Evolutionary conservation across 306 rosid species (phyloP).

Genomic region (Alnus rubra): DNA sequence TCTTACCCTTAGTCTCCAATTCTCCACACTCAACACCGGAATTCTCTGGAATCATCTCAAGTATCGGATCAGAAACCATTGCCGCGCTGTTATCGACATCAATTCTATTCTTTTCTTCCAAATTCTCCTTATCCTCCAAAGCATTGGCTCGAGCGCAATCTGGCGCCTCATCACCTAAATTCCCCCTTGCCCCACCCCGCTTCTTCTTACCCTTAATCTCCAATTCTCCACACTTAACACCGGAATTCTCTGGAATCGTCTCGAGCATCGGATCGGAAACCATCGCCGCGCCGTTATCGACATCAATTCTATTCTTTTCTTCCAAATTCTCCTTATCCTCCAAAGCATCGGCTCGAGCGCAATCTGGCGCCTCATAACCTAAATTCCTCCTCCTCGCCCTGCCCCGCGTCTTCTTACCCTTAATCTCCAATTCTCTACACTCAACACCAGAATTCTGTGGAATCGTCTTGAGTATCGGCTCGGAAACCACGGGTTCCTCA

Average conservation of each 20-base stretch:
- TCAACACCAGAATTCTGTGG: slow-evolving; percentile 28
- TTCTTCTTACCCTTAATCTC: slow-evolving; percentile 38
- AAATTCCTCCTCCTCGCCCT: slow-evolving; percentile 33
- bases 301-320: not conserved
- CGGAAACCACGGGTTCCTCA: slow-evolving; percentile 8
- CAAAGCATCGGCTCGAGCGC: slow-evolving; percentile 14
- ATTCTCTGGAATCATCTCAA: slow-evolving; percentile 26
- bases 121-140: slow-evolving; percentile 17
- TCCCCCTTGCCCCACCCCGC: slow-evolving; percentile 28
- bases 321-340: slow-evolving; percentile 16
- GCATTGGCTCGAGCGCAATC: slow-evolving; percentile 11
- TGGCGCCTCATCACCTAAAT: slow-evolving; percentile 26
- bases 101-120: not conserved
- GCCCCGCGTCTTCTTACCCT: slow-evolving; percentile 30
- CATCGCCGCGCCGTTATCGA: not conserved
- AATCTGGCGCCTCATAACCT: slow-evolving; percentile 20
- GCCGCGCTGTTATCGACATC: not conserved
- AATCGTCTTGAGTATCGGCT: slow-evolving; percentile 20
- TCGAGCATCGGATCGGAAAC: slow-evolving; percentile 6
- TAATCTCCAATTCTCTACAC: slow-evolving; percentile 34
- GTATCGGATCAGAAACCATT: not conserved
- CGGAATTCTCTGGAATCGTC: slow-evolving; percentile 29
- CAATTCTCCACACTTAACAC: slow-evolving; percentile 26
- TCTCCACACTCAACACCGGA: slow-evolving; percentile 25
- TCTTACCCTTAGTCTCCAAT: slow-evolving; percentile 38